Conservation (phyloP, 768 basidiomycete species). For the Trametes meyenii region DNA sequence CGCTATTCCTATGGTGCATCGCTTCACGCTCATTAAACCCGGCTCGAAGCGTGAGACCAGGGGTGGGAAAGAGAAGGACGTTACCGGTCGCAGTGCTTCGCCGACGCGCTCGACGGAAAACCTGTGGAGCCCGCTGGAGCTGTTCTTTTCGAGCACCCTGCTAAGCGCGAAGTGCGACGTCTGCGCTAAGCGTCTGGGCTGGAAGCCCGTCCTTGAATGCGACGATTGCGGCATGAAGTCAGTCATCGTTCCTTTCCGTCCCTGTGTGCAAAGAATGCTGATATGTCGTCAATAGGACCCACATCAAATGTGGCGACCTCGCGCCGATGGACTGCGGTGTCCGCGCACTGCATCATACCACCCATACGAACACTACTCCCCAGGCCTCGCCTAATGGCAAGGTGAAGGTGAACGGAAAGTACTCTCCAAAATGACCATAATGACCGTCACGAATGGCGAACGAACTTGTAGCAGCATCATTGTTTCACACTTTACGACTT, state of each 20-base stretch:
- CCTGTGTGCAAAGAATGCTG: not conserved
- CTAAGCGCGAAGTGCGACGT: constrained; percentile 80
- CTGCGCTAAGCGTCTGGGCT: constrained; percentile 79
- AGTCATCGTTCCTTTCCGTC: constrained; percentile 23
- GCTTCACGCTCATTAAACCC: constrained; percentile 86
- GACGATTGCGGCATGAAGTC: constrained; percentile 86
- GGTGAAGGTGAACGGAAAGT: constrained; percentile 25
- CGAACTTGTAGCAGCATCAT: not conserved
- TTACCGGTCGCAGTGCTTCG: constrained; percentile 38
- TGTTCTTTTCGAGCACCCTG: constrained; percentile 75
- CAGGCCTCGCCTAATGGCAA: constrained; percentile 23
- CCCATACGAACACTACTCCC: constrained; percentile 3
- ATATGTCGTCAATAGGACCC: constrained; percentile 53
- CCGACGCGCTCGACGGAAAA: constrained; percentile 37
- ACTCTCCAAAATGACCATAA: constrained; percentile 17
- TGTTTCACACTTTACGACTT: constrained; percentile 13
- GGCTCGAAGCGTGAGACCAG: constrained; percentile 54
- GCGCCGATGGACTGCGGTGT: constrained; percentile 80
- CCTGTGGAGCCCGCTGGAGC: constrained; percentile 71
- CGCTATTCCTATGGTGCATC: constrained; percentile 64
- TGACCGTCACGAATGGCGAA: constrained; percentile 4
- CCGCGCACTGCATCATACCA: constrained; percentile 38
- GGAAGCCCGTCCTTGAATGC: constrained; percentile 85
- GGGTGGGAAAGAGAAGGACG: constrained; percentile 4
- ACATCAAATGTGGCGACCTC: constrained; percentile 83